Percentiles rank a stretch among this genome's conserved stretches.
Conservation (phyloP, 2,329 filamentous ascomycete species). For the Aspergillus thermomutatus region DNA sequence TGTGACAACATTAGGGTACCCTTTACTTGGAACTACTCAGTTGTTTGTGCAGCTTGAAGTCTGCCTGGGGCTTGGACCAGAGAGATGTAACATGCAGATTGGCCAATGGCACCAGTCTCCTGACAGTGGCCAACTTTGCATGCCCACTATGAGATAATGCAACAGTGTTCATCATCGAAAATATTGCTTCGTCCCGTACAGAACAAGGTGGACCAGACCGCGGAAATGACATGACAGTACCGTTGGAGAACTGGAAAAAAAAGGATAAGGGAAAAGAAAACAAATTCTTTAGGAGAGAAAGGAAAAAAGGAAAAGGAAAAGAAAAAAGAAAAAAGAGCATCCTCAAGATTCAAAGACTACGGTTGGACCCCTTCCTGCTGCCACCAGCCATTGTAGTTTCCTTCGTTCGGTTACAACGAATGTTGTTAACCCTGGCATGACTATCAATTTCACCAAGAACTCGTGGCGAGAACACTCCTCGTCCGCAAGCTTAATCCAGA, state of each 20-base stretch:
- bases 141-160: conserved; percentile 18
- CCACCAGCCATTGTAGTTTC: conserved; percentile 22
- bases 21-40: conserved; percentile 20
- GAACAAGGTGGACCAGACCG: conserved; percentile 6
- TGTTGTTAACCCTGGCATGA: conserved; percentile 26
- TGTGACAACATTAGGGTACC: conserved; percentile 16
- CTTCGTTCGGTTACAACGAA: conserved; percentile 15
- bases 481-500: conserved; percentile 21
- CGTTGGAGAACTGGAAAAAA: conserved; percentile 12
- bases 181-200: conserved; percentile 11
- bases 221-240: background rate
- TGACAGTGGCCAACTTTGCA: conserved; percentile 16
- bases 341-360: conserved; percentile 15
- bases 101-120: conserved; percentile 24
- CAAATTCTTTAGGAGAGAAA: background rate
- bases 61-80: conserved; percentile 19
- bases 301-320: background rate
- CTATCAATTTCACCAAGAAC: conserved; percentile 22
- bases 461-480: conserved; percentile 29
- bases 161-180: conserved; percentile 20
- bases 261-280: background rate
- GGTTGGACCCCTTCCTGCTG: conserved; percentile 25
- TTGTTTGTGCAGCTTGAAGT: conserved; percentile 22
- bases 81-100: conserved; percentile 28
- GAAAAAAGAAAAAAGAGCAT: conserved; percentile 1